Conservation (phyloP, 2,329 filamentous ascomycete genomes). For the Aspergillus hiratsukae region DNA sequence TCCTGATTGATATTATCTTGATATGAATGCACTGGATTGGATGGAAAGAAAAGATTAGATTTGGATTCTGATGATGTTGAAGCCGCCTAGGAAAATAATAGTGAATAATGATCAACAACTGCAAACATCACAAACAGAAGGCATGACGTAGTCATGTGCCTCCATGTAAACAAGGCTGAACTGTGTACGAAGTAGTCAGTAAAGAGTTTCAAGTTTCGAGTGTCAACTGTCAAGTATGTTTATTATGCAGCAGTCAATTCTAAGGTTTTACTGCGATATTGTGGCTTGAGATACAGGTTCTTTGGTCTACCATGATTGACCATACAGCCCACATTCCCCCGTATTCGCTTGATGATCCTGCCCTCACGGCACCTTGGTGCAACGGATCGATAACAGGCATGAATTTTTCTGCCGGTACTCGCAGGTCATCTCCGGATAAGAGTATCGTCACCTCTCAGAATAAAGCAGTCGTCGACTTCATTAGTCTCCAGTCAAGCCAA, state of each 20-base stretch:
- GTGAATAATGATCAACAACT: slow-evolving; percentile 6
- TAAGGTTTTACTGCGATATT: not conserved
- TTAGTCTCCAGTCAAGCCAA: not conserved
- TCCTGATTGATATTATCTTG: not conserved
- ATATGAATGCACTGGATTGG: not conserved
- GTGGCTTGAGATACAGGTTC: not conserved
- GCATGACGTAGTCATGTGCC: slow-evolving; percentile 2
- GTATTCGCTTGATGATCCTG: not conserved
- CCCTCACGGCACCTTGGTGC: not conserved
- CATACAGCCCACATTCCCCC: not conserved
- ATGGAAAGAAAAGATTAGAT: not conserved
- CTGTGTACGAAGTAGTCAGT: too few species aligned
- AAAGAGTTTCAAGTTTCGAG: not conserved
- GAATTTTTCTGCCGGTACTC: slow-evolving; percentile 10
- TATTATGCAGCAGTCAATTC: not conserved
- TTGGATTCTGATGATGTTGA: slow-evolving; percentile 2
- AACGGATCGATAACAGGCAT: slow-evolving; percentile 3
- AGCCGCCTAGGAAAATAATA: slow-evolving; percentile 7
- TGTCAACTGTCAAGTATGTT: not conserved
- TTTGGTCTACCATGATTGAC: not conserved
- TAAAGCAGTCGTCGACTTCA: not conserved
- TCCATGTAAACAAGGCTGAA: not conserved
- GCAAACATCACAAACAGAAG: slow-evolving; percentile 13
- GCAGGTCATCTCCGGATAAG: not conserved
- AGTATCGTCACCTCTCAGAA: not conserved